These are phyloP conservation scores for Ocimum tenuiflorum DNA, from an alignment of 257 asterid genomes.

Conservation along the genomic window DNA sequence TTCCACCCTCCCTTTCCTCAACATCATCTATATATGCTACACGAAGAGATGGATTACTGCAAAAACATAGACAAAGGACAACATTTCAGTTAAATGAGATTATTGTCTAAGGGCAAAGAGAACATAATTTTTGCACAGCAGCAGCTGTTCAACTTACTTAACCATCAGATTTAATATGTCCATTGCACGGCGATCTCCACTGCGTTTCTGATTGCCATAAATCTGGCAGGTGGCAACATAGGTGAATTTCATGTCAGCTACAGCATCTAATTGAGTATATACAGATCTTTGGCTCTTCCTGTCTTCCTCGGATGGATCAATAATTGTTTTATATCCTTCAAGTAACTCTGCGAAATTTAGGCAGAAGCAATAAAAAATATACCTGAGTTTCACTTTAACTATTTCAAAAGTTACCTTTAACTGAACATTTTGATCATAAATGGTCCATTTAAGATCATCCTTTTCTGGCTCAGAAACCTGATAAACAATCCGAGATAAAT, in stretches of 20 bases:
- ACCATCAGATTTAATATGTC: conserved; percentile 90
- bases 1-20: conserved; percentile 77
- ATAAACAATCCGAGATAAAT: too few relatives aligned
- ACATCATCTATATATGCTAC: conserved; percentile 98
- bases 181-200: conserved; percentile 87
- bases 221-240: conserved; percentile 91
- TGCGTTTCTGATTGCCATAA: conserved; percentile 89
- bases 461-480: too few relatives aligned
- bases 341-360: conserved; percentile 61
- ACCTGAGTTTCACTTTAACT: not conserved
- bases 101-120: too few relatives aligned
- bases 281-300: conserved; percentile 93
- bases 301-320: conserved; percentile 92
- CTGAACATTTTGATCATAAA: not conserved
- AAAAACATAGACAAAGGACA: not conserved
- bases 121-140: too few relatives aligned
- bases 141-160: too few relatives aligned
- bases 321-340: conserved; percentile 96
- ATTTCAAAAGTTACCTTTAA: conserved; percentile 1
- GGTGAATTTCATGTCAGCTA: conserved; percentile 97
- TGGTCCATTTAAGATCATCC: not conserved
- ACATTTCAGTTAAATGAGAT: too few relatives aligned
- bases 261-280: conserved; percentile 97
- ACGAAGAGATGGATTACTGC: conserved; percentile 94
- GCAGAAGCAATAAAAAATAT: conserved; percentile 17